Evolutionary conservation across 1,284 basidiomycete genomes (phyloP).

Genomic region (Heterobasidion parviporum): DNA sequence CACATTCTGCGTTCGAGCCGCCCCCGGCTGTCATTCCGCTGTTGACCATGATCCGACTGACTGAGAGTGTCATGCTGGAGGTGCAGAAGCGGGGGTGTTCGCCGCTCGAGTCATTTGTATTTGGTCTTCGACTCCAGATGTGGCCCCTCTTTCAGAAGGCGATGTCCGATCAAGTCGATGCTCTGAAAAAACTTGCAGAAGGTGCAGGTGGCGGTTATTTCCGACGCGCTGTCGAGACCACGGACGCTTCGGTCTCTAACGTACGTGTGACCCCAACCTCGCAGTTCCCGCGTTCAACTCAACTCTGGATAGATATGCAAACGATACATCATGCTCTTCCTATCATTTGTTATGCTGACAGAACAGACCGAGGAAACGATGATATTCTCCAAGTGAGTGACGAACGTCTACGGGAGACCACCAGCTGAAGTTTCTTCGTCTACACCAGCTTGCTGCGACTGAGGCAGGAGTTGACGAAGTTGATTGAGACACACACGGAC

Average conservation of each 20-base stretch:
- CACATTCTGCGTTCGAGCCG: conserved; percentile 57
- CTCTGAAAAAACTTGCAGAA: conserved; percentile 75
- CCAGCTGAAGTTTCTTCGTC: neutral
- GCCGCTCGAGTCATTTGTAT: conserved; percentile 75
- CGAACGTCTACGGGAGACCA: neutral
- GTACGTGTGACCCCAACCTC: conserved; percentile 31
- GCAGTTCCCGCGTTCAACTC: neutral
- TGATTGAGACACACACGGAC: conserved; percentile 67
- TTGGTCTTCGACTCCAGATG: conserved; percentile 72
- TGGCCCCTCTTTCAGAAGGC: conserved; percentile 89
- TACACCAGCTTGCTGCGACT: conserved; percentile 69
- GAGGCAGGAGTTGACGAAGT: conserved; percentile 74
- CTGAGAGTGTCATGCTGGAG: conserved; percentile 68
- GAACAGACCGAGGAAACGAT: conserved; percentile 85
- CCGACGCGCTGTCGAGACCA: conserved; percentile 51
- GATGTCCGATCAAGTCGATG: conserved; percentile 79
- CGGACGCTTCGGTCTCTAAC: conserved; percentile 57
- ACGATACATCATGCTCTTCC: conserved; percentile 74
- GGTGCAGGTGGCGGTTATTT: conserved; percentile 55
- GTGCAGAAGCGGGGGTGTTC: conserved; percentile 69
- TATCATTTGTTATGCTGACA: conserved; percentile 71
- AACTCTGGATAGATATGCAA: conserved; percentile 37
- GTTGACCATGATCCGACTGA: conserved; percentile 83
- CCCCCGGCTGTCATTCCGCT: conserved; percentile 66
- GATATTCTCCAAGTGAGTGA: conserved; percentile 82